Evolutionary conservation across 441 rosid species (phyloP).

Genomic region (Hura crepitans): DNA sequence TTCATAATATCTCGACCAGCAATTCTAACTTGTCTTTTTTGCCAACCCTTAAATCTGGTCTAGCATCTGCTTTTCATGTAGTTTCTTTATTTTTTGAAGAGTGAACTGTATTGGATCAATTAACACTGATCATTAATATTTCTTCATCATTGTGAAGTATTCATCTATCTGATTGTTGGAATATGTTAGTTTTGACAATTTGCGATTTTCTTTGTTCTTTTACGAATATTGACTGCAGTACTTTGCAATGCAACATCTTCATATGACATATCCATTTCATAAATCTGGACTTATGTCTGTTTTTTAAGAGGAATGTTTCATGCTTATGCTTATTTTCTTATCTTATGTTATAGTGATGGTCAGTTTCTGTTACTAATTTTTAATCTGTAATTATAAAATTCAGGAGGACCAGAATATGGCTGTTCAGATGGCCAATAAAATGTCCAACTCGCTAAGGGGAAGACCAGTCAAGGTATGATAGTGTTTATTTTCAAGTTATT

Average conservation of each 20-base stretch:
- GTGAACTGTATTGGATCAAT: neutral
- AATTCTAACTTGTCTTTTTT: neutral
- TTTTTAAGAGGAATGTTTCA: neutral
- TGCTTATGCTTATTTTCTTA: neutral
- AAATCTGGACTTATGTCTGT: neutral
- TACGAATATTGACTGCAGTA: neutral
- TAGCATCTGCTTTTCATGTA: neutral
- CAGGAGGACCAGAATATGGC: slow-evolving; percentile 91
- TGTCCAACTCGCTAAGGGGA: slow-evolving; percentile 83
- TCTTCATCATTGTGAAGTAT: neutral
- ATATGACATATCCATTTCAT: neutral
- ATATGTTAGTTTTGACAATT: neutral
- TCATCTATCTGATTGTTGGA: neutral
- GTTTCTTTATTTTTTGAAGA: neutral
- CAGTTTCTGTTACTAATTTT: slow-evolving; percentile 1
- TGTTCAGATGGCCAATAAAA: slow-evolving; percentile 63
- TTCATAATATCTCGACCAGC: neutral
- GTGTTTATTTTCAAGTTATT: slow-evolving; percentile 19
- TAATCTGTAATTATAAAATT: slow-evolving; percentile 20
- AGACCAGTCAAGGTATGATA: slow-evolving; percentile 84
- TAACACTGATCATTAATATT: neutral
- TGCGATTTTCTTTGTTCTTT: neutral
- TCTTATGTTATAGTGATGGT: slow-evolving; percentile 1
- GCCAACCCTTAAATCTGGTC: neutral
- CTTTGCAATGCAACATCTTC: neutral